Evolutionary conservation across 1,284 basidiomycete species (phyloP), one percentile per base, ranked within the genome.

Genomic region (Earliella scabrosa): DNA sequence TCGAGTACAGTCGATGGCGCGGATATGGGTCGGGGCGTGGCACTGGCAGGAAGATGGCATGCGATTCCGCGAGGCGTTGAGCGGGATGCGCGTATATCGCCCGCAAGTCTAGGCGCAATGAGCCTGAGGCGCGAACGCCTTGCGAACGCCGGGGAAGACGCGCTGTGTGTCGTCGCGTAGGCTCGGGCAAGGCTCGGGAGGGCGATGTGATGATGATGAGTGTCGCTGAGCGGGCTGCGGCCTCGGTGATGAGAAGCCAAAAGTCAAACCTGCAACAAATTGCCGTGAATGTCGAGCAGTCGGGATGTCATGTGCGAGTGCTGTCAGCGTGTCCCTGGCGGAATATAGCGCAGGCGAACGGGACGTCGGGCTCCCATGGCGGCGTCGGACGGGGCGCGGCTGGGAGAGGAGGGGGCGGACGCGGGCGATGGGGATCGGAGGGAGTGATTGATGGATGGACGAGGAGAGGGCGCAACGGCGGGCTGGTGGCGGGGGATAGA

Each of bases 1-100:
- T 55, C 31, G 36, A 57, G 60, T 45, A 45, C 41, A 43, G 50
- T 54, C 43, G 56, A 61, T 54, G 53, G 49, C 21, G 48, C 54
- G 49, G 56, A 58, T 54, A 56, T 59, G 56, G 56, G 38, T 31
- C 48, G 36, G 34, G 56, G 24, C 46, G 36, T 41, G 51, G 39
- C 29, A 31, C 13, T n/a, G n/a, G n/a, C 40, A 43, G 41, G 26
- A 48, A 45, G 59, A 52, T 45, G 29, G 50, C 21, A 32, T 27
- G 16, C 40, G 49, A 45, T 35, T 41, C 38, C 21, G 20, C 34
- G 36, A 49, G 23, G 10, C 21, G 20, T 16, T 9, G 29, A 6
- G 24, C 23, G 23, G 23, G 46, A 18, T 26, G 23, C 3, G 46
- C 31, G 31, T 20, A 27, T 16, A 35, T 14, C 21, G 18, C 24